Percentiles rank a stretch among this genome's conserved stretches.
These are phyloP conservation scores for Penicillium canescens DNA, from an alignment of 495 filamentous ascomycete genomes.

Conservation along the genomic window DNA sequence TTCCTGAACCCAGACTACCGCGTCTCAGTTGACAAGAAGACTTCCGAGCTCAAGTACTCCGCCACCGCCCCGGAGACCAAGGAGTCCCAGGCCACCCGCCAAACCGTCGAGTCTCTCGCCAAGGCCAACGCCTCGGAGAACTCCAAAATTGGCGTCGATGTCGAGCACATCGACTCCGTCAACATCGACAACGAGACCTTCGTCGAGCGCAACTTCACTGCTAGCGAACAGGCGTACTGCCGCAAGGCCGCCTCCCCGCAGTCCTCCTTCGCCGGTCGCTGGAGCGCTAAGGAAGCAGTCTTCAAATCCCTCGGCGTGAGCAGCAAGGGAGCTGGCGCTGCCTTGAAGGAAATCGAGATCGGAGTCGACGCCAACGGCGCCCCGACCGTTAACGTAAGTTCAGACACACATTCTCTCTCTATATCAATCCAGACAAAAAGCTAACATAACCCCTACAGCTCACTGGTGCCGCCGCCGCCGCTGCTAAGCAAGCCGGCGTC, in stretches of 20 bases:
- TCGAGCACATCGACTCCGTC: slow-evolving; percentile 80
- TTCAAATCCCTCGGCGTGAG: slow-evolving; percentile 96
- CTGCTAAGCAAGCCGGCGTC: slow-evolving; percentile 79
- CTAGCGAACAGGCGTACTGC: slow-evolving; percentile 81
- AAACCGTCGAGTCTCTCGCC: slow-evolving; percentile 77
- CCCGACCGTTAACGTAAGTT: slow-evolving; percentile 80
- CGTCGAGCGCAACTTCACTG: slow-evolving; percentile 91
- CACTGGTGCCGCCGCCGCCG: slow-evolving; percentile 76
- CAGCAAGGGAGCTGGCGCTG: slow-evolving; percentile 83
- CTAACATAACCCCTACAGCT: slow-evolving; percentile 56
- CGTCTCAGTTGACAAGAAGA: slow-evolving; percentile 81
- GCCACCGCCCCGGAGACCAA: slow-evolving; percentile 58
- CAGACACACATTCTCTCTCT: neutral
- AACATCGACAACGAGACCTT: slow-evolving; percentile 94
- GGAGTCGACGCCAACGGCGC: slow-evolving; percentile 74
- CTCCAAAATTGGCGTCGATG: slow-evolving; percentile 88
- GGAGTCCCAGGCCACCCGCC: slow-evolving; percentile 64
- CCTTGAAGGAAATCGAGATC: slow-evolving; percentile 95
- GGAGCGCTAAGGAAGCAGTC: slow-evolving; percentile 97
- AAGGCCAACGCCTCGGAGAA: slow-evolving; percentile 68
- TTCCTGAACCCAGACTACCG: slow-evolving; percentile 96
- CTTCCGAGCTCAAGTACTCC: slow-evolving; percentile 71
- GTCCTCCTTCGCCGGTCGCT: slow-evolving; percentile 86
- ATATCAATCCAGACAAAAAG: neutral
- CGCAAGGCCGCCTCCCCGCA: slow-evolving; percentile 72